phyloP scores from a whole-genome alignment of 2,329 filamentous ascomycete genomes.

The Hymenoscyphus linearis region DNA sequence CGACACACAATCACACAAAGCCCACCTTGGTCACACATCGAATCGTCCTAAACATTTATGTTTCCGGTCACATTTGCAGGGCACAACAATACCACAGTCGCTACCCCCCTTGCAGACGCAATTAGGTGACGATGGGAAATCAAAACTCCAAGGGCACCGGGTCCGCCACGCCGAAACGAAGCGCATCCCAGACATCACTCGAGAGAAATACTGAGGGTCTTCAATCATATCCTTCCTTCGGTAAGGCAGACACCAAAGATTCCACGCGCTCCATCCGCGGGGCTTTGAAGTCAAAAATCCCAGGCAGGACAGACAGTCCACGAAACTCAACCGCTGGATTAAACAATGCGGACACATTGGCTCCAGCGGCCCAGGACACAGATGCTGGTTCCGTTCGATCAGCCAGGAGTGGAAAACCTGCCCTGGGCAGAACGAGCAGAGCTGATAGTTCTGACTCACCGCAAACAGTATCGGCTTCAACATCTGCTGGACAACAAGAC shows the following conservation, averaged over 20 bases:
- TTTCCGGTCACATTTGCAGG: neutral
- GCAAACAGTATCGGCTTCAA: slow-evolving; percentile 12
- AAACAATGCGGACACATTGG: slow-evolving; percentile 50
- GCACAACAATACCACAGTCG: neutral
- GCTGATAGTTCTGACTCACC: slow-evolving; percentile 33
- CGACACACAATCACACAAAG: neutral
- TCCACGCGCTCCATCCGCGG: slow-evolving; percentile 81
- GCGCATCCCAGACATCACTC: slow-evolving; percentile 29
- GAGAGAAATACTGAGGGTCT: slow-evolving; percentile 38
- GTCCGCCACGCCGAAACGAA: slow-evolving; percentile 25
- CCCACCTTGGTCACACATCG: neutral
- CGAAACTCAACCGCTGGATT: slow-evolving; percentile 60
- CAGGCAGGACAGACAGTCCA: slow-evolving; percentile 76
- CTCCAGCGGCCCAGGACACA: slow-evolving; percentile 56
- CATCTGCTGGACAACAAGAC: slow-evolving; percentile 13
- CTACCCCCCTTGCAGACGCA: neutral
- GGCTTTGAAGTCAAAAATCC: slow-evolving; percentile 78
- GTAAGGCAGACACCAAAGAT: slow-evolving; percentile 87
- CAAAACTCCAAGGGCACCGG: slow-evolving; percentile 51
- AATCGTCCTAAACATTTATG: neutral
- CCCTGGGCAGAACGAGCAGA: slow-evolving; percentile 38
- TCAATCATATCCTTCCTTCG: slow-evolving; percentile 86
- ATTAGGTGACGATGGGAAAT: slow-evolving; percentile 59
- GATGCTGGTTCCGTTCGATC: slow-evolving; percentile 75
- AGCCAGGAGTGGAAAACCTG: slow-evolving; percentile 53